These are phyloP conservation scores for Boechera stricta DNA, from an alignment of 345 rosid species.

Conservation along the genomic window DNA sequence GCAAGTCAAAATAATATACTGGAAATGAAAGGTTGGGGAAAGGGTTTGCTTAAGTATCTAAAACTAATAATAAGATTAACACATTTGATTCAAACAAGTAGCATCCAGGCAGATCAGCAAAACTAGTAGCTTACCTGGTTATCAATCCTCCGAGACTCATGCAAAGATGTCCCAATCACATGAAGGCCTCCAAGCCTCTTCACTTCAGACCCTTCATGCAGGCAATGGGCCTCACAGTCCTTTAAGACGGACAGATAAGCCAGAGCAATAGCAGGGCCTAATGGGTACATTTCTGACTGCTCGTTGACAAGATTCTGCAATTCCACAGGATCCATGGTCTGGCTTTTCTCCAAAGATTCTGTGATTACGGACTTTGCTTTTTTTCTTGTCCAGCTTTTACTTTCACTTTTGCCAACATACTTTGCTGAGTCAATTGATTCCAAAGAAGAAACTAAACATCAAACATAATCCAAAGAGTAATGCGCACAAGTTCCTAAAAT, in stretches of 20 bases:
- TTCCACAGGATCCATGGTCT: conserved; percentile 60
- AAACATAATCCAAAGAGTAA: conserved; percentile 18
- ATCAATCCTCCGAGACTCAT: conserved; percentile 96
- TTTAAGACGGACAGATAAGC: conserved; percentile 82
- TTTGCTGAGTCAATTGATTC: conserved; percentile 59
- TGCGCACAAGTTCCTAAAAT: conserved; percentile 3
- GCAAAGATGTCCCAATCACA: conserved; percentile 94
- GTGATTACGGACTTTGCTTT: conserved; percentile 73
- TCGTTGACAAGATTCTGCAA: conserved; percentile 72
- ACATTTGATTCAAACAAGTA: conserved; percentile 10
- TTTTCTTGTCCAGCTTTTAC: conserved; percentile 75
- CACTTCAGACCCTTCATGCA: conserved; percentile 87
- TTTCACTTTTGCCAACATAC: conserved; percentile 91
- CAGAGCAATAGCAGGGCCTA: conserved; percentile 87
- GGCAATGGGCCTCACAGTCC: conserved; percentile 89
- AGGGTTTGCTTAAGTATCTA: conserved; percentile 6
- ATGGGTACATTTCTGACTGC: conserved; percentile 89
- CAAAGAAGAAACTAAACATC: conserved; percentile 28
- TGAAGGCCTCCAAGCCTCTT: conserved; percentile 96
- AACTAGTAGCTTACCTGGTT: conserved; percentile 68
- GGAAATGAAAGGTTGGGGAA: background rate
- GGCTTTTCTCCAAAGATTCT: conserved; percentile 85
- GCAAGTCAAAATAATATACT: background rate
- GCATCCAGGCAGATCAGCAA: conserved; percentile 3
- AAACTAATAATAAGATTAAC: background rate